Percentiles rank a stretch among this genome's conserved stretches.
These are phyloP conservation scores for Talaromyces albobiverticillius DNA, from an alignment of 2,329 filamentous ascomycete species.

Conservation along the genomic window DNA sequence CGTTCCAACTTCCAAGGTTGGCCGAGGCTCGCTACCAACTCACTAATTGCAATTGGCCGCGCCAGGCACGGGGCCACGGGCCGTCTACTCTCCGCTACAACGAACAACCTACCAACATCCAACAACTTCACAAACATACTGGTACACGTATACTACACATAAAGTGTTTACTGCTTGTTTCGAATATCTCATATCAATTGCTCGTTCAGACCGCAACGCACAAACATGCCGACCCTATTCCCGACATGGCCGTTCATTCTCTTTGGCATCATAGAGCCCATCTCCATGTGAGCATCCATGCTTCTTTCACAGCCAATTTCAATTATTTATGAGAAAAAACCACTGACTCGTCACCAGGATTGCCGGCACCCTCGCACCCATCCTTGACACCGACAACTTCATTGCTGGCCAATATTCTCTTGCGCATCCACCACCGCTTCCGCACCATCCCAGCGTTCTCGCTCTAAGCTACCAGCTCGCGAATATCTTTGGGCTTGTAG, in stretches of 20 bases:
- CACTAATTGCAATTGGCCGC: too few species aligned
- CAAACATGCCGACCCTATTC: conserved; percentile 46
- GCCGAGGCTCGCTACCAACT: too few species aligned
- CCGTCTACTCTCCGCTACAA: too few species aligned
- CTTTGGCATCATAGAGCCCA: conserved; percentile 67
- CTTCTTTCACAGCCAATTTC: conserved; percentile 8
- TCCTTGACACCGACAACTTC: conserved; percentile 61
- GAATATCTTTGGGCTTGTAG: conserved; percentile 66
- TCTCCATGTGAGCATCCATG: conserved; percentile 57
- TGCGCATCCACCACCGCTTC: conserved; percentile 24
- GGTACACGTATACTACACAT: too few species aligned
- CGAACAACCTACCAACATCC: too few species aligned
- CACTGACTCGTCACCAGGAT: conserved; percentile 44
- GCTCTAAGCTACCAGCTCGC: conserved; percentile 66
- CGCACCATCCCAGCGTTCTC: conserved; percentile 41
- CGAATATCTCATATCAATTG: too few species aligned
- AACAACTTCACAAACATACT: too few species aligned
- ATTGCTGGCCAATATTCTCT: conserved; percentile 59
- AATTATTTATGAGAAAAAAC: conserved; percentile 14
- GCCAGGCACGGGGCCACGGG: too few species aligned
- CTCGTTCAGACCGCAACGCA: not conserved
- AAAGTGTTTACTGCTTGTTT: too few species aligned
- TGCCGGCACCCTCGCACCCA: conserved; percentile 56
- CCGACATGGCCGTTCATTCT: conserved; percentile 63
- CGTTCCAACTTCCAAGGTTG: not conserved